Percentiles rank a stretch among this genome's conserved stretches.
Evolutionary conservation across 1,139 yeast genomes (phyloP).

Genomic region (Kazachstania sp.): DNA sequence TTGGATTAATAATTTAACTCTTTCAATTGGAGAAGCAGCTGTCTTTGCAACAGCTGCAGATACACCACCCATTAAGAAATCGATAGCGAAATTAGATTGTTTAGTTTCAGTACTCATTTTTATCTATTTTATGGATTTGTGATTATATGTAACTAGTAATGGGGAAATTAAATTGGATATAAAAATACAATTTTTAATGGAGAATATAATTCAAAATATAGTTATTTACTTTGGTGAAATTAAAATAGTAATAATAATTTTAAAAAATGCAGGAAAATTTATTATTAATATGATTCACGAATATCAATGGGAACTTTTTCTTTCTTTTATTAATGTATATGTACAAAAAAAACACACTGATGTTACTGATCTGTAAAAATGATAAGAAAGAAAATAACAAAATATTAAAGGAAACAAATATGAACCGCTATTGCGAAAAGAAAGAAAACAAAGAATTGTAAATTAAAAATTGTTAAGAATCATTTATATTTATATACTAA

Average conservation of each 20-base stretch:
- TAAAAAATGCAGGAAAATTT: neutral
- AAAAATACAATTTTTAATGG: too few species aligned
- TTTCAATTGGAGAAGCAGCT: slow-evolving; percentile 14
- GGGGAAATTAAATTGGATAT: neutral
- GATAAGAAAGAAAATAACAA: neutral
- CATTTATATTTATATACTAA: neutral
- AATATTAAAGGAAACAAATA: neutral
- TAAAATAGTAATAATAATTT: neutral
- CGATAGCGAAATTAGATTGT: slow-evolving; percentile 11
- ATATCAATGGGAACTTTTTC: neutral
- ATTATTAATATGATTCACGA: neutral
- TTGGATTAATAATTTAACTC: slow-evolving; percentile 14
- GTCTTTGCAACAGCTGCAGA: slow-evolving; percentile 16
- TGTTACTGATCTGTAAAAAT: neutral
- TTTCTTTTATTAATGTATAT: neutral
- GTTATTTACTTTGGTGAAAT: neutral
- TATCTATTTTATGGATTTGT: neutral
- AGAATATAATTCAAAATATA: too few species aligned
- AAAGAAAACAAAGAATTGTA: neutral
- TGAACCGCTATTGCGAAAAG: neutral
- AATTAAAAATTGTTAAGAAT: neutral
- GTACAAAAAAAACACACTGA: neutral
- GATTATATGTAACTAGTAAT: neutral
- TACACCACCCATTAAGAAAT: slow-evolving; percentile 16
- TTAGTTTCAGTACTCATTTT: slow-evolving; percentile 7